These are phyloP conservation scores for Lentinula novae-zelandiae DNA, from an alignment of 1,284 basidiomycete species.

Conservation along the genomic window DNA sequence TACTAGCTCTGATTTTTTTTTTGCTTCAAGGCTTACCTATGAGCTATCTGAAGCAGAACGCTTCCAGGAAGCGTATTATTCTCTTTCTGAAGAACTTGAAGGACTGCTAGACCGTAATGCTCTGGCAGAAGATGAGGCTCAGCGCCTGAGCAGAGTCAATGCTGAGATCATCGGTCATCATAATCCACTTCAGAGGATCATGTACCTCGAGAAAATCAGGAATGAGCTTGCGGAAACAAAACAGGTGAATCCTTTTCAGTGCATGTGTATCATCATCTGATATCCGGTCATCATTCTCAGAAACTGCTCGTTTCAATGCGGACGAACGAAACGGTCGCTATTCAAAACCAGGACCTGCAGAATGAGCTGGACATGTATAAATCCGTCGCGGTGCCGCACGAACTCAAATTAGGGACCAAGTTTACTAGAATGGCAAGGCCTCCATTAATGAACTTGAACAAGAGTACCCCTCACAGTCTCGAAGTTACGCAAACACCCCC, in stretches of 20 bases:
- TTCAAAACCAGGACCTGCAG: slow-evolving; percentile 49
- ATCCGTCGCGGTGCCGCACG: slow-evolving; percentile 54
- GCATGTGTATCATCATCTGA: too few species aligned
- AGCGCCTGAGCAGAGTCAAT: slow-evolving; percentile 66
- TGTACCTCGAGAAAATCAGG: slow-evolving; percentile 71
- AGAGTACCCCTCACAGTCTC: slow-evolving; percentile 27
- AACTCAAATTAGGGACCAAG: slow-evolving; percentile 56
- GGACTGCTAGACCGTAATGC: slow-evolving; percentile 63
- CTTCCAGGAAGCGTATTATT: slow-evolving; percentile 66
- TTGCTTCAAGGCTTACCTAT: slow-evolving; percentile 42
- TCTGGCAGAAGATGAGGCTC: slow-evolving; percentile 69
- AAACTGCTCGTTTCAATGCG: slow-evolving; percentile 50
- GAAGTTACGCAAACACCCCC: background rate
- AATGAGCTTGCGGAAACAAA: slow-evolving; percentile 67
- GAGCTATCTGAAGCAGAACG: slow-evolving; percentile 56
- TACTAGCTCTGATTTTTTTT: background rate
- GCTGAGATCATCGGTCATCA: slow-evolving; percentile 72
- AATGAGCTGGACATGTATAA: slow-evolving; percentile 69
- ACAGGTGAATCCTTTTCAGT: slow-evolving; percentile 41
- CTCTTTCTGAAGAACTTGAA: slow-evolving; percentile 58
- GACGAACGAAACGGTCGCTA: slow-evolving; percentile 48
- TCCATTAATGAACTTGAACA: slow-evolving; percentile 46
- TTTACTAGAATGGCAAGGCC: slow-evolving; percentile 59
- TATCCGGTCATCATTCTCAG: slow-evolving; percentile 29
- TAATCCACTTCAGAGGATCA: slow-evolving; percentile 71